phyloP scores from a whole-genome alignment of 139 green algal species.

The Pedinophyceae sp. region DNA sequence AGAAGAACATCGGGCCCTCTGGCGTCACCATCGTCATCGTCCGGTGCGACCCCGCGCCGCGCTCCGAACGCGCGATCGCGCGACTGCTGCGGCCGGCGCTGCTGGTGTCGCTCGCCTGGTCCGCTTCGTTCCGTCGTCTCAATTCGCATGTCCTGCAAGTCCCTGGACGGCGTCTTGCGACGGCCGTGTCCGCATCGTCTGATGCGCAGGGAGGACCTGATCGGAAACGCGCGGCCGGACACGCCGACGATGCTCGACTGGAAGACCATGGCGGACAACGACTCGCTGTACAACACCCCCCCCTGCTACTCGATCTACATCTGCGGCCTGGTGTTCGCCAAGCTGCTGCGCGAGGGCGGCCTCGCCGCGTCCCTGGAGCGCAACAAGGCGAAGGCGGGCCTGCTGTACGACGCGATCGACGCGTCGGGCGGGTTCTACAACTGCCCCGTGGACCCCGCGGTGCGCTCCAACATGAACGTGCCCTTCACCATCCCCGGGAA shows the following conservation, averaged over 20 bases:
- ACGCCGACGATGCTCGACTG: conserved; percentile 92
- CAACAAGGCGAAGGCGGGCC: conserved; percentile 57
- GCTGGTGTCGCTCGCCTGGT: too few species aligned
- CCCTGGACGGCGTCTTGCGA: too few species aligned
- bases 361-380: conserved; percentile 38
- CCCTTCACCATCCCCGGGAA: conserved; percentile 89
- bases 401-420: conserved; percentile 86
- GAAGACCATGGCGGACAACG: conserved; percentile 64
- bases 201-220: conserved; percentile 88
- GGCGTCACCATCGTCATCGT: conserved; percentile 93
- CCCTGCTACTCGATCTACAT: conserved; percentile 96
- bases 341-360: conserved; percentile 56
- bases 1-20: conserved; percentile 96
- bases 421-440: conserved; percentile 73
- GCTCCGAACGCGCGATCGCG: too few species aligned
- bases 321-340: conserved; percentile 90
- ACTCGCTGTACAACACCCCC: conserved; percentile 96
- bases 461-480: conserved; percentile 92
- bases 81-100: too few species aligned
- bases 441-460: conserved; percentile 62
- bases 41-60: too few species aligned
- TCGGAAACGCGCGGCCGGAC: conserved; percentile 53
- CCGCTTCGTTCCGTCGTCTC: too few species aligned
- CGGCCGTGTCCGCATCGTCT: too few species aligned
- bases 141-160: too few species aligned